phyloP scores from a whole-genome alignment of 768 basidiomycete genomes.

The Lyophyllum semitale region DNA sequence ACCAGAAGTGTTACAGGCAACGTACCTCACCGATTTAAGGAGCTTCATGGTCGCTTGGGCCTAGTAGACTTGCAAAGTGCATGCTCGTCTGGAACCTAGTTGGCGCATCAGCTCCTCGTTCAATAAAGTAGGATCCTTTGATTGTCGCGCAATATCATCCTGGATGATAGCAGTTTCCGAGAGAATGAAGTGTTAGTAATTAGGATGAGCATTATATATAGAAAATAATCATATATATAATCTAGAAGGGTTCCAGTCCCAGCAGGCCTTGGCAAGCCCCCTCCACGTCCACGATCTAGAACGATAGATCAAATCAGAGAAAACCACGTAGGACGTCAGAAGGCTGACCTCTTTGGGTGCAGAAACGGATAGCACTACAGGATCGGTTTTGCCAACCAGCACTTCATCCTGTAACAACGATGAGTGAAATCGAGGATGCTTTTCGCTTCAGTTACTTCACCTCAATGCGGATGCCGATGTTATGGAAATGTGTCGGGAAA shows the following conservation, averaged over 20 bases:
- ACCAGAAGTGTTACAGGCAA: neutral
- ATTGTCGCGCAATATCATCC: neutral
- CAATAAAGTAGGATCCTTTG: neutral
- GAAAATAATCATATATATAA: neutral
- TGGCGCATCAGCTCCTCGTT: neutral
- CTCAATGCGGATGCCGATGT: slow-evolving; percentile 92
- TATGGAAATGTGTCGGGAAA: slow-evolving; percentile 89
- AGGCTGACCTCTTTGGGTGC: slow-evolving; percentile 80
- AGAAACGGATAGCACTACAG: slow-evolving; percentile 62
- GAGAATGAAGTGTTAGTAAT: neutral
- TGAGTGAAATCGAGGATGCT: too few species aligned
- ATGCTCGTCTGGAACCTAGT: neutral
- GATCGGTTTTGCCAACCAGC: slow-evolving; percentile 61
- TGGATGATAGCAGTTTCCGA: neutral
- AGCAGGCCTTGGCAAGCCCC: slow-evolving; percentile 76
- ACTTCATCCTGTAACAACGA: slow-evolving; percentile 62
- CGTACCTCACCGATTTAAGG: neutral
- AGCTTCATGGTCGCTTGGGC: too few species aligned
- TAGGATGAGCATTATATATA: neutral
- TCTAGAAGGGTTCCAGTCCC: slow-evolving; percentile 52
- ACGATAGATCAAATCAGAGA: neutral
- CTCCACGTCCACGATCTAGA: slow-evolving; percentile 72
- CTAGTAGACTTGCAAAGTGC: too few species aligned
- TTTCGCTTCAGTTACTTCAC: slow-evolving; percentile 44
- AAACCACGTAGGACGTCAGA: neutral